phyloP scores from a whole-genome alignment of 306 rosid species.

The Lathyrus tuberosus region DNA sequence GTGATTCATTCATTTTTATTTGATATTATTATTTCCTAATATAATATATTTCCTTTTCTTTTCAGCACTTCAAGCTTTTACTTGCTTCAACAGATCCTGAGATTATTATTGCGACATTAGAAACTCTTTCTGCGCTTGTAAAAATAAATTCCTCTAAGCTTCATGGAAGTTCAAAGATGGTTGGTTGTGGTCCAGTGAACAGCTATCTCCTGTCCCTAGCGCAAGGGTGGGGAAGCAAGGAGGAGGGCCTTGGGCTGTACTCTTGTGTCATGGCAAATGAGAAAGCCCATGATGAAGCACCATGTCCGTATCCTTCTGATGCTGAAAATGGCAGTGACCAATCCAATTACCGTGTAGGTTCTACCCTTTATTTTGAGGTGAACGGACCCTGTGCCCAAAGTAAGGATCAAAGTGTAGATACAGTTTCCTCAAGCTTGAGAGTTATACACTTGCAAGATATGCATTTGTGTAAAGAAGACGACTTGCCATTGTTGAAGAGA shows the following conservation, averaged over 20 bases:
- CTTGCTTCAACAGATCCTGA: conserved; percentile 95
- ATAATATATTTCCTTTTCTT: conserved; percentile 19
- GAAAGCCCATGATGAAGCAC: conserved; percentile 69
- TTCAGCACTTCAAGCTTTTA: conserved; percentile 93
- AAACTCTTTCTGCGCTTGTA: conserved; percentile 90
- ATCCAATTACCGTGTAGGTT: conserved; percentile 73
- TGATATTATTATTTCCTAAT: conserved; percentile 16
- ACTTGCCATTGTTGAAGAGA: conserved; percentile 71
- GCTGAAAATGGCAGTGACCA: conserved; percentile 64
- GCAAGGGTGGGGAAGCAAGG: conserved; percentile 99
- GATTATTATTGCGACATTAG: conserved; percentile 78
- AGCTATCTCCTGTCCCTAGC: conserved; percentile 87
- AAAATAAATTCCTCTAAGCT: conserved; percentile 91
- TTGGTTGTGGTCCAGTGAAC: conserved; percentile 89
- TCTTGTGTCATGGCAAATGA: conserved; percentile 87
- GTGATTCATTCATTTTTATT: conserved; percentile 8
- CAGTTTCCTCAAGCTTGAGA: conserved; percentile 53
- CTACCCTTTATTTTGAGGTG: conserved; percentile 91
- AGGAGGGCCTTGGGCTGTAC: conserved; percentile 92
- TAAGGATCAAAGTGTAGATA: conserved; percentile 51
- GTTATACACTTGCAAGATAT: conserved; percentile 83
- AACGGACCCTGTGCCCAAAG: conserved; percentile 60
- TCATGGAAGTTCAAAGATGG: conserved; percentile 91
- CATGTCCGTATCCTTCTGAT: conserved; percentile 82
- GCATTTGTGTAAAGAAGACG: conserved; percentile 80